These are phyloP conservation scores for Neurospora sp. DNA, from an alignment of 495 filamentous ascomycete genomes.

Conservation along the genomic window DNA sequence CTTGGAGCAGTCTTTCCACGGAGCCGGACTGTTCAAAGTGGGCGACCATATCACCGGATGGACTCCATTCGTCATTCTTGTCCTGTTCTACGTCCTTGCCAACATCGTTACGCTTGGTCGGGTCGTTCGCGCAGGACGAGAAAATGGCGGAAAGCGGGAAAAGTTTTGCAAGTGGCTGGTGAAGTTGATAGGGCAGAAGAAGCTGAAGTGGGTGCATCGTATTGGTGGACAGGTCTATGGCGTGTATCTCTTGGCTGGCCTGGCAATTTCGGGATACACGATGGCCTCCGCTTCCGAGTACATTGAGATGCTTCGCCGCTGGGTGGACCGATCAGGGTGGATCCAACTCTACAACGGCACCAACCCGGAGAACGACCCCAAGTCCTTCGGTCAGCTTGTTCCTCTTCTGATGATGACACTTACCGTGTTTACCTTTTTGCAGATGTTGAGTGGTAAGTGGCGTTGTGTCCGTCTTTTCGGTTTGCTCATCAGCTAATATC, in stretches of 20 bases:
- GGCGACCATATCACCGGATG: constrained; percentile 20
- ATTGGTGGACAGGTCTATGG: constrained; percentile 8
- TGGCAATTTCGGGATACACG: constrained; percentile 9
- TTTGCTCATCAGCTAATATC: background rate
- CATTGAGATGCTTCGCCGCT: constrained; percentile 18
- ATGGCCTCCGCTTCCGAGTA: constrained; percentile 13
- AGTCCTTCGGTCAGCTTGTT: constrained; percentile 28
- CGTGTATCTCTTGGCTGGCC: constrained; percentile 15
- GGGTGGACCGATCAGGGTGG: constrained; percentile 24
- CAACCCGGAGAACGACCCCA: constrained; percentile 23
- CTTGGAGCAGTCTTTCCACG: constrained; percentile 5
- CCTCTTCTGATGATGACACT: constrained; percentile 21
- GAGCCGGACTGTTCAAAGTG: constrained; percentile 5
- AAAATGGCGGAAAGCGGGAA: constrained; percentile 9
- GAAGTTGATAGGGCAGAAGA: background rate
- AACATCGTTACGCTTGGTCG: constrained; percentile 15
- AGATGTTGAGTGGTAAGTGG: constrained; percentile 22
- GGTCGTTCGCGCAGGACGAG: constrained; percentile 13
- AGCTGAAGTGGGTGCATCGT: constrained; percentile 5
- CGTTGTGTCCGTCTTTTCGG: background rate
- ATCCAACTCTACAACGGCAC: constrained; percentile 7
- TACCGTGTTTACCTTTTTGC: constrained; percentile 23
- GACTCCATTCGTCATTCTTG: constrained; percentile 18
- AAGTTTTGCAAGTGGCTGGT: background rate
- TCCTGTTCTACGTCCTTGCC: constrained; percentile 18